These are phyloP conservation scores for Penicillium chermesinum DNA, from an alignment of 495 filamentous ascomycete species.

Conservation along the genomic window DNA sequence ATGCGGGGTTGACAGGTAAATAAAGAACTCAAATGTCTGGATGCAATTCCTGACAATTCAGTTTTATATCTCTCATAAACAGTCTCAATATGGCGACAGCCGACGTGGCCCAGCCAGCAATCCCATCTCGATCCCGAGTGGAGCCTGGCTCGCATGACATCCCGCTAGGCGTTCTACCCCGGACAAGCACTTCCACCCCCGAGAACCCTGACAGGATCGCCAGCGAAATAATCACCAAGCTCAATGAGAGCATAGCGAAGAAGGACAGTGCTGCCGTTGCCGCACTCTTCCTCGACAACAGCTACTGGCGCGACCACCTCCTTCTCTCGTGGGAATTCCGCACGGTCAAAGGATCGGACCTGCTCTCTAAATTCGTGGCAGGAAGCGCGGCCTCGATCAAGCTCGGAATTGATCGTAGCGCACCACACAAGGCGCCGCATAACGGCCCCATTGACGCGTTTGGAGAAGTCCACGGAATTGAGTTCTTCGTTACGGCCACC, in stretches of 20 bases:
- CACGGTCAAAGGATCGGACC: conserved; percentile 51
- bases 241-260: conserved; percentile 44
- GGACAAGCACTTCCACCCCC: conserved; percentile 21
- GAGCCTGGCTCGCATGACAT: conserved; percentile 58
- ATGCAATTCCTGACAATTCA: background rate
- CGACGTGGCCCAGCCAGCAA: background rate
- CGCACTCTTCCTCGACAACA: conserved; percentile 42
- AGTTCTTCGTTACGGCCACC: conserved; percentile 44
- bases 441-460: conserved; percentile 43
- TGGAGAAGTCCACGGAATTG: conserved; percentile 48
- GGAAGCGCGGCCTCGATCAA: conserved; percentile 34
- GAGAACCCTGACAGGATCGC: conserved; percentile 47
- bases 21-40: background rate
- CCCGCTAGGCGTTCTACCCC: conserved; percentile 32
- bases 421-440: conserved; percentile 42
- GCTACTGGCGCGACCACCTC: conserved; percentile 43
- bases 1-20: background rate
- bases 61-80: background rate
- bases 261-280: conserved; percentile 29
- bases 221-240: conserved; percentile 30
- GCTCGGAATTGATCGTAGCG: conserved; percentile 47
- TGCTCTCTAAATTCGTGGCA: conserved; percentile 46
- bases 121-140: conserved; percentile 50
- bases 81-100: conserved; percentile 7
- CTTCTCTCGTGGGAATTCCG: conserved; percentile 39